phyloP scores from a whole-genome alignment of 2,329 filamentous ascomycete genomes.

The Fusarium neocosmosporiellum region DNA sequence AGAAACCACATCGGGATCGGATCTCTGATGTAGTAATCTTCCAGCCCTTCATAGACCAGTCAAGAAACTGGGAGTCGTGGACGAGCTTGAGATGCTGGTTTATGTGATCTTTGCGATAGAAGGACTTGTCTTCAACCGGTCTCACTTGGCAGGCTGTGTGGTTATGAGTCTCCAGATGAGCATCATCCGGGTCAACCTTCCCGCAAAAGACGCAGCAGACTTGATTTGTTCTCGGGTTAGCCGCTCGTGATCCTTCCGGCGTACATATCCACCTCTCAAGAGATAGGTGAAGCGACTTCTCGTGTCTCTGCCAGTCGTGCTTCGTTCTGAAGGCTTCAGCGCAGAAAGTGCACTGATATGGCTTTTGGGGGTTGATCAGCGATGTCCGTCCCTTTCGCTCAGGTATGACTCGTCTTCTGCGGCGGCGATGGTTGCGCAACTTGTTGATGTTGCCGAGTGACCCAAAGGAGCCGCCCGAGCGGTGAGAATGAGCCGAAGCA shows the following conservation, averaged over 20 bases:
- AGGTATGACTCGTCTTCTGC: neutral
- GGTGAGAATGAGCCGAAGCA: neutral
- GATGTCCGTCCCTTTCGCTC: neutral
- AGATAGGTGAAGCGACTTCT: neutral
- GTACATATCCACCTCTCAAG: neutral
- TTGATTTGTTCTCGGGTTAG: neutral
- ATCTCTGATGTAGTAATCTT: neutral
- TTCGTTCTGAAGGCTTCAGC: neutral
- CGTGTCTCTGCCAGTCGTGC: neutral
- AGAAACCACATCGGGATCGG: neutral
- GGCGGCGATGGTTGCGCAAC: neutral
- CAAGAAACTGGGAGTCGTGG: neutral
- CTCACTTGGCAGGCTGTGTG: neutral
- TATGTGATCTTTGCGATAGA: neutral
- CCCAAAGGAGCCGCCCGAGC: neutral
- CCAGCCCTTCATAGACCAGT: neutral
- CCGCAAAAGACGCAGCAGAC: neutral
- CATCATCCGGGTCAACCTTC: neutral
- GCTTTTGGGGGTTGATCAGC: neutral
- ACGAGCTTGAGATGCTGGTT: neutral
- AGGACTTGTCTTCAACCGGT: neutral
- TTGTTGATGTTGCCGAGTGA: neutral
- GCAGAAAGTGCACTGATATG: neutral
- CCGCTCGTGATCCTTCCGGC: neutral
- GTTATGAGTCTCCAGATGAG: neutral